Evolutionary conservation across 441 rosid genomes (phyloP).

Genomic region (Eutrema salsugineum): DNA sequence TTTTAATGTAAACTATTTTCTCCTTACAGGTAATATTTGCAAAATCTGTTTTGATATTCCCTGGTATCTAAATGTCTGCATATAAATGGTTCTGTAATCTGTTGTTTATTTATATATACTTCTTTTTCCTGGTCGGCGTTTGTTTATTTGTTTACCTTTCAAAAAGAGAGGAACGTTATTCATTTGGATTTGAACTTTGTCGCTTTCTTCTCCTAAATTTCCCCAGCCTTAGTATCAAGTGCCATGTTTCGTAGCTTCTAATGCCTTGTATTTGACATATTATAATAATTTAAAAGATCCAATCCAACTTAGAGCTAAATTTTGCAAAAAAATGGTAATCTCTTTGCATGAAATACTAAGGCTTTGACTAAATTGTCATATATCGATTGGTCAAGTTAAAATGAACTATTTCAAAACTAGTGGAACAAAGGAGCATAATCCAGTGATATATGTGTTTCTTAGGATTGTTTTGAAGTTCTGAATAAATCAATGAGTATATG

Average conservation of each 20-base stretch:
- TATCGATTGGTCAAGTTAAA: background rate
- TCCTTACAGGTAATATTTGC: constrained; percentile 9
- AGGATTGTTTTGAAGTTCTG: background rate
- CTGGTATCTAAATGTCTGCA: constrained; percentile 4
- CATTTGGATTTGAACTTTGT: constrained; percentile 14
- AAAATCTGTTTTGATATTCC: constrained; percentile 1
- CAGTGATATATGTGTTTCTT: background rate
- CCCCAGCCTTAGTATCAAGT: constrained; percentile 1
- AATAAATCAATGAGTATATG: background rate
- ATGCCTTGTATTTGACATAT: background rate
- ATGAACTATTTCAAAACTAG: background rate
- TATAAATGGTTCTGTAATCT: constrained; percentile 16
- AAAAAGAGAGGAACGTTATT: constrained; percentile 7
- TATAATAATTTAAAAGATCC: background rate
- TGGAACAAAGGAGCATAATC: background rate
- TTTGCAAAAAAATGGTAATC: background rate
- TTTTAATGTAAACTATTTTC: background rate
- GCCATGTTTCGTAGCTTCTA: constrained; percentile 11
- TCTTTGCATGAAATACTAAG: background rate
- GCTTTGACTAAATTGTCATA: background rate
- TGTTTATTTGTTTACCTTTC: constrained; percentile 17
- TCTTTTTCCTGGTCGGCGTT: constrained; percentile 13
- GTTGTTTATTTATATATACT: background rate
- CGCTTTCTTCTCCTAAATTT: constrained; percentile 15
- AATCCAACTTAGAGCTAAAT: background rate